Conservation (phyloP, 129 eudicot genomes). For the Flaveria robusta region DNA sequence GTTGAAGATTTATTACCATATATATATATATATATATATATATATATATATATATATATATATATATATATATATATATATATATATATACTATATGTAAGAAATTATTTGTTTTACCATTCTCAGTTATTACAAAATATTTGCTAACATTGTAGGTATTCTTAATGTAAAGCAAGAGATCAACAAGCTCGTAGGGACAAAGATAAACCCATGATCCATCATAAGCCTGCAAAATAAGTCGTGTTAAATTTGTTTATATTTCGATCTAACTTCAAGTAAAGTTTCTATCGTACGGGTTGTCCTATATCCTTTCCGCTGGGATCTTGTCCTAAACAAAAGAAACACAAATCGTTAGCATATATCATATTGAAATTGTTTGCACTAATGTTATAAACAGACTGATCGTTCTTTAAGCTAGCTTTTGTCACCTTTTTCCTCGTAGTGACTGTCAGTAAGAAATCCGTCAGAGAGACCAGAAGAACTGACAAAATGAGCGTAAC, state of each 20-base stretch:
- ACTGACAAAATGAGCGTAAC: constrained; percentile 25
- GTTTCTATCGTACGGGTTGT: constrained; percentile 13
- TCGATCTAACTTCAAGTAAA: neutral
- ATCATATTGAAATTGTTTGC: neutral
- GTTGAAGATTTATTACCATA: neutral
- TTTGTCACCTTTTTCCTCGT: no score
- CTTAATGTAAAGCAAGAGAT: constrained; percentile 15
- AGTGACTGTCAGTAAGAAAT: constrained; percentile 5
- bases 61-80: no score
- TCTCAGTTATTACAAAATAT: constrained; percentile 27
- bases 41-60: no score
- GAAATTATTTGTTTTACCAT: constrained; percentile 32
- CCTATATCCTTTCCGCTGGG: neutral
- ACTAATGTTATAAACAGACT: no score
- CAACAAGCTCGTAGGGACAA: constrained; percentile 26
- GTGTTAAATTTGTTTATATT: neutral
- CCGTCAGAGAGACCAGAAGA: constrained; percentile 9
- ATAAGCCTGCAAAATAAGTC: constrained; percentile 18
- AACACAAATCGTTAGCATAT: neutral
- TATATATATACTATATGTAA: no score
- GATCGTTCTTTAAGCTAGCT: no score
- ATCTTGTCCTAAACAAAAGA: constrained; percentile 14
- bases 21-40: no score
- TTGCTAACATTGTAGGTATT: constrained; percentile 8
- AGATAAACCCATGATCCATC: constrained; percentile 33